Base-by-base conservation (phyloP, 2,329 filamentous ascomycete species). In the Bipolaris oryzae region DNA sequence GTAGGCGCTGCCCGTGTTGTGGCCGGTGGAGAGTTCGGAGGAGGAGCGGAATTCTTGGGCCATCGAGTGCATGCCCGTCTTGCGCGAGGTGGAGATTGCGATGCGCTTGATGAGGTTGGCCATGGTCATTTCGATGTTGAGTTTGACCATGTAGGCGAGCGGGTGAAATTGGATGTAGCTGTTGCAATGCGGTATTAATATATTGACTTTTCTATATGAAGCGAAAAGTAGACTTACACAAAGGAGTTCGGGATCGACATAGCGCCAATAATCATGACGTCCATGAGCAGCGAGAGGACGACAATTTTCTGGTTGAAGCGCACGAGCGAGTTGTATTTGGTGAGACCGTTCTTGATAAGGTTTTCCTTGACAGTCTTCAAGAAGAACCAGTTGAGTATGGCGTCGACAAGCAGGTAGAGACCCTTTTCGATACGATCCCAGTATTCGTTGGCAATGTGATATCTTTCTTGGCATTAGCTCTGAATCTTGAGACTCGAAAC, bases 61-160 rank as follows among this genome's bases (percentile, higher is more conserved):
- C 10, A 73, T 56, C 5, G 67, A 66, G 21, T 57, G 61, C 45
- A 71, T 67, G 48, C 71, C 71, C 1, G 61, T 66, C 48, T 65
- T 67, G 41, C 69, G 65, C 3, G 70, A 70, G 1, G 68, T 63
- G 39, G 71, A 73, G 42, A 75, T 57, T 20, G 73, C 73, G 55
- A 75, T 75, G 50, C 71, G 71, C 50, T 74, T 77, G 57, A 83
- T 80, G 18, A 84, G 76, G 51, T 81, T 78, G 57, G 81, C 80
- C 77, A 84, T 80, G 50, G 77, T 79, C 76, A 83, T 80, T 63
- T 83, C 81, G 65, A 84, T 82, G 61, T 81, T 76, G 21, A 83
- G 73, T 60, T 83, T 83, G 57, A 80, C 71, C 20, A 81, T 70
- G 63, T 81, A 82, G 5, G 77, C 81, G 3, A 84, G 71, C 0